Base-by-base conservation (phyloP, 2,329 filamentous ascomycete genomes). In the Cryoendolithus antarcticus region DNA sequence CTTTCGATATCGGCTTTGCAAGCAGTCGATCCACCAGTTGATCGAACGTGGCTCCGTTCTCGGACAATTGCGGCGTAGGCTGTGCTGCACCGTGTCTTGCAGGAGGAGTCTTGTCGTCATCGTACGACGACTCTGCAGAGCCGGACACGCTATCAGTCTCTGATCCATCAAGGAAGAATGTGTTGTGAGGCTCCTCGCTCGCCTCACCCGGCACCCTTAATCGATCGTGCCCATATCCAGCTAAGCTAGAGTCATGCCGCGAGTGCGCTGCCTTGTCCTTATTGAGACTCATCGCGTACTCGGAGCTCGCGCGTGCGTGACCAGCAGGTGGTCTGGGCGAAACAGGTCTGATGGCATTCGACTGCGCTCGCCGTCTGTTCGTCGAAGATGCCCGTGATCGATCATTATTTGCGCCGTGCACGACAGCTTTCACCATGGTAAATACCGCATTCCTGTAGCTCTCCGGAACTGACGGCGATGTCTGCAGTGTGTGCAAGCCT, bases 21-120 rank as follows among this genome's bases (percentile, higher is more conserved):
- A 96, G 70, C 31, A 98, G 71, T n/a, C 86, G 80, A 60, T 94
- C 86, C 13, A 96, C 85, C 4, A 71, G 59, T 43, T 68, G 64
- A 37, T 70, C 65, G 38, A 70, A 70, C 0, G 63, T 66, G 43
- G 74, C 71, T 12, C 74, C 67, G 41, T 62, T 71, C 38, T 86
- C 80, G 30, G 62, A 60, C 2, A 64, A 55, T 38, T 55, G 46
- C 31, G 48, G 44, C 6, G 45, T 35, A 9, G 47, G 33, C 9
- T 44, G 47, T 2, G 24, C 24, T 27, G 41, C 12, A 37, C 46
- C 30, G 44, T 34, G 11, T 42, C 46, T 13, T 38, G 38, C 11
- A 41, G 48, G 28, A 31, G 42, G 30, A 24, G 39, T 28, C 15
- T 69, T 72, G 35, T 78, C 71, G 52, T 81, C 78, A 21, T 82